Base-by-base conservation (phyloP, 495 filamentous ascomycete species). In the Astrothelium macrocarpum region DNA sequence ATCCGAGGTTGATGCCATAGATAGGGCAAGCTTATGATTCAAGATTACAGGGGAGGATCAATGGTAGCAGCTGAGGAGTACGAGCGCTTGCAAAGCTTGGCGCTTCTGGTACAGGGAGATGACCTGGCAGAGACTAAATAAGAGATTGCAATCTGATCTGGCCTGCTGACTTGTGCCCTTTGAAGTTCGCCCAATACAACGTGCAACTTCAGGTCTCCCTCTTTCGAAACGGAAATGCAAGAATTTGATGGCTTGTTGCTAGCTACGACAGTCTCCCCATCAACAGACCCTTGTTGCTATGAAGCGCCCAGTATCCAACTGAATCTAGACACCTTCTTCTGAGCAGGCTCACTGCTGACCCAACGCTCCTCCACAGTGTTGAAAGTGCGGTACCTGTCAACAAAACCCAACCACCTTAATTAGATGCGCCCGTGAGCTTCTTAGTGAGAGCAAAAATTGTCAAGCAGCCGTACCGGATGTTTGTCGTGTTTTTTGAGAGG, bases 1-100 rank as follows among this genome's bases (percentile, higher is more conserved):
- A 72, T 89, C 90, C 61, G 90, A 93, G 67, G 84, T 67, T 23
- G 39, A 36, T 39, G 36, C 65, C 68, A 74, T 85, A 85, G 90
- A 95, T 95, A 79, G 70, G 79, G 72, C 73, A 67, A 63, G 66
- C 45, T 60, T 53, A 45, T 23, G 61, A n/a, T 26, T 49, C 29
- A 62, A 23, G 36, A 28, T 36, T 49, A 46, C 36, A 46, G 34
- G 60, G 46, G 20, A 26, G 36, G 32, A 34, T 28, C 23, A 61
- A 32, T 26, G 39, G n/a, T 42, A 28, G 32, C 32, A 61, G 59
- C 28, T 61, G 59, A 28, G 39, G 62, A 58, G 32, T 10, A 28
- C 39, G 45, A 31, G 34, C 45, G 62, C 49, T 20, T 16, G 32
- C 61, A 32, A 43, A 20, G 46, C 46, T 53, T 23, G 34, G 26